phyloP scores from a whole-genome alignment of 2,329 filamentous ascomycete species.

The Ambrosiella cleistominuta region DNA sequence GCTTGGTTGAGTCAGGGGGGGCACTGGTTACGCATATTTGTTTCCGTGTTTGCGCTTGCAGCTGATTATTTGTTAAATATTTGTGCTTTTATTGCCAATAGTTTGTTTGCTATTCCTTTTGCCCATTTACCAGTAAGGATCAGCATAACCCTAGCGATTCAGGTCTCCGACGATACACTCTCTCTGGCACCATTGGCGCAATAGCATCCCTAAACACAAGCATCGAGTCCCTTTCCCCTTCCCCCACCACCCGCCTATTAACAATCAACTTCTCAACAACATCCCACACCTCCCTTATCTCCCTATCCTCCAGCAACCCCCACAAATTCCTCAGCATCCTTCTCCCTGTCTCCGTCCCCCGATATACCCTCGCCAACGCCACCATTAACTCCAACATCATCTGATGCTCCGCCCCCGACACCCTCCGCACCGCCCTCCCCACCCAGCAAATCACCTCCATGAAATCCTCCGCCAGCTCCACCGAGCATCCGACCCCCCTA shows the following conservation, averaged over 20 bases:
- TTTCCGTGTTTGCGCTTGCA: background rate
- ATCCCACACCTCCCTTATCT: slow-evolving; percentile 13
- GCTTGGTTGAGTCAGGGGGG: background rate
- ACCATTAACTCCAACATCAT: slow-evolving; percentile 15
- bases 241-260: background rate
- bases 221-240: background rate
- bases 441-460: slow-evolving; percentile 16
- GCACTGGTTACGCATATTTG: background rate
- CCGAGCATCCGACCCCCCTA: slow-evolving; percentile 17
- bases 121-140: no score
- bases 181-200: background rate
- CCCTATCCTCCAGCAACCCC: slow-evolving; percentile 14
- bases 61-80: background rate
- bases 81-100: no score
- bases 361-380: slow-evolving; percentile 16
- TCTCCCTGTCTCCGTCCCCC: slow-evolving; percentile 7
- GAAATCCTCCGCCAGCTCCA: slow-evolving; percentile 15
- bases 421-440: slow-evolving; percentile 14
- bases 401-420: slow-evolving; percentile 9
- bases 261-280: background rate
- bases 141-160: background rate
- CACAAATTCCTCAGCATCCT: slow-evolving; percentile 15
- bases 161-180: background rate
- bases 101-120: no score
- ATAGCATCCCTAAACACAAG: background rate